Base-by-base conservation (phyloP, 2,329 filamentous ascomycete genomes). In the Penicillium sp. region DNA sequence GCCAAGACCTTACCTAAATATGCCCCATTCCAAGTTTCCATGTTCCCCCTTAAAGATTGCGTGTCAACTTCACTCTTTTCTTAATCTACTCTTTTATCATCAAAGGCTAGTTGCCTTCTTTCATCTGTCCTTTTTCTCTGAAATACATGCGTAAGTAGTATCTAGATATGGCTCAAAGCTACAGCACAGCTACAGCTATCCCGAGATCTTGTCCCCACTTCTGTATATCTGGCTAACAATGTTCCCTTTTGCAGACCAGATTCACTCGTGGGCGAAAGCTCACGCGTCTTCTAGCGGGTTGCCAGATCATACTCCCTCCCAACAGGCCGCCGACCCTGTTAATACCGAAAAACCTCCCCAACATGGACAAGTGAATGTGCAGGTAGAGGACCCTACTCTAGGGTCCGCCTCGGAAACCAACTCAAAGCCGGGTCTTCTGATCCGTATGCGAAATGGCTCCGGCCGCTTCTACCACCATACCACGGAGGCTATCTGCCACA, bases 191-290 rank as follows among this genome's bases (percentile, higher is more conserved):
- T 37, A 19, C 22, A 32, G 13, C 12, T 24, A 12, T 19, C 17
- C 43, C 24, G 3, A n/a, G 22, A 45, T 28, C 19, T 35, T n/a
- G 10, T 46, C 37, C 32, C 43, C 33, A 12, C 39, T 42, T 10
- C 45, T 41, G 31, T 32, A 15, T 6, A 46, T 32, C 52, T 49
- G 28, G 51, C 58, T 56, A 39, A 53, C 53, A 15, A 42, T 48
- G 41, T 31, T 29, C 24, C 12, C 28, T 32, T 37, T 21, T 19
- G 6, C 33, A 68, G 65, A 68, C 65, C 64, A 64, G 52, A 67
- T 67, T 64, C 58, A 63, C 53, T 67, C 65, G 65, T 68, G 65
- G 65, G 65, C 65, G 65, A 68, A 67, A 68, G 65, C 65, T 68
- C 65, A 68, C 65, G 64, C 64, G 21, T 63, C 61, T 31, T 57